A percentile compares a stretch with the other conserved stretches of the same genome.
Evolutionary conservation across 345 rosid species (phyloP).

Genomic region (Pugionium cornutum): DNA sequence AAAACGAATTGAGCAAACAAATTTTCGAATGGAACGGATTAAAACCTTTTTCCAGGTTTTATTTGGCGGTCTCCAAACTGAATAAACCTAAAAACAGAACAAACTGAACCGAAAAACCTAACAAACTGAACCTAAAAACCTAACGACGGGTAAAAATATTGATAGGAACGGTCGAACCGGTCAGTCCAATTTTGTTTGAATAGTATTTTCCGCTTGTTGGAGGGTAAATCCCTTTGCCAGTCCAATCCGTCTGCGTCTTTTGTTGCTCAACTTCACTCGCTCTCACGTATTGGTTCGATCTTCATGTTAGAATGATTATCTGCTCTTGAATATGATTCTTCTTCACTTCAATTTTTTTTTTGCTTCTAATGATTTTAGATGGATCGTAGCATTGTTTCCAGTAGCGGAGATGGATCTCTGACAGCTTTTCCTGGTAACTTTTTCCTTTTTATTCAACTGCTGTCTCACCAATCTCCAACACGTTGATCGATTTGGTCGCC

Average conservation of each 20-base stretch:
- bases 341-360: background rate
- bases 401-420: conserved; percentile 28
- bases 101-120: too few species aligned
- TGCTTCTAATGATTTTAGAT: conserved; percentile 3
- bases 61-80: too few species aligned
- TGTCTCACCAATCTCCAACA: background rate
- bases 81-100: too few species aligned
- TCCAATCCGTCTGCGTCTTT: background rate
- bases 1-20: too few species aligned
- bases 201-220: background rate
- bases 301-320: conserved; percentile 5
- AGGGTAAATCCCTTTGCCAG: background rate
- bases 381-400: conserved; percentile 33
- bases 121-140: too few species aligned
- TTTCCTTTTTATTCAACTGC: background rate
- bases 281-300: conserved; percentile 12
- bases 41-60: too few species aligned
- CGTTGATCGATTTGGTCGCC: conserved; percentile 1
- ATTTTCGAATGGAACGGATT: too few species aligned
- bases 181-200: background rate
- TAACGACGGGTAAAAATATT: too few species aligned
- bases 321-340: background rate
- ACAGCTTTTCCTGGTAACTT: conserved; percentile 24
- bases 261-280: conserved; percentile 2
- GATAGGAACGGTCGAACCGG: conserved; percentile 1